A percentile compares a stretch with the other conserved stretches of the same genome.
Conservation (phyloP, 2,329 filamentous ascomycete genomes). For the Claviceps sp. region DNA sequence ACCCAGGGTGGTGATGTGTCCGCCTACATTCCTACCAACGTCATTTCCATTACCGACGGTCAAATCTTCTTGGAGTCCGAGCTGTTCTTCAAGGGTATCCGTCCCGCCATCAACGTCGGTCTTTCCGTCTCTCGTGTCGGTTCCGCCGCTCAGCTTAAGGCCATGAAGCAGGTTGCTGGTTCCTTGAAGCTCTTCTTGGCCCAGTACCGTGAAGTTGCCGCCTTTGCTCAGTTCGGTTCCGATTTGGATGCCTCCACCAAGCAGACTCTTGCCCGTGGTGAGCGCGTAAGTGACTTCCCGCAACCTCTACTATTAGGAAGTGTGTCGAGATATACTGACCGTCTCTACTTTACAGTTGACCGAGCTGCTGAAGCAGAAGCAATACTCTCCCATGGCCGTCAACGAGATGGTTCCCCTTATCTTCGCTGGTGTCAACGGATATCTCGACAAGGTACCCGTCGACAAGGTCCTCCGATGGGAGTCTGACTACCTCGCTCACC, state of each 20-base stretch:
- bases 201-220: slow-evolving; percentile 99
- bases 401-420: slow-evolving; percentile 99
- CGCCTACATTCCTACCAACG: slow-evolving; percentile 99
- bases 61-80: slow-evolving; percentile 99
- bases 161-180: slow-evolving; percentile 99
- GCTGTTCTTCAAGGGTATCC: slow-evolving; percentile 99
- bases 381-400: slow-evolving; percentile 96
- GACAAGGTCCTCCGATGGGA: slow-evolving; percentile 89
- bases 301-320: background rate
- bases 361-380: slow-evolving; percentile 99
- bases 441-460: slow-evolving; percentile 80
- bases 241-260: slow-evolving; percentile 98
- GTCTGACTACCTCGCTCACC: slow-evolving; percentile 81
- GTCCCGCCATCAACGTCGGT: slow-evolving; percentile 99
- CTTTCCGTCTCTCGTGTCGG: slow-evolving; percentile 99
- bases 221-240: slow-evolving; percentile 99
- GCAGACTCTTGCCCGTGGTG: slow-evolving; percentile 96
- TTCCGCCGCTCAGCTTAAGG: slow-evolving; percentile 98
- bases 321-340: background rate
- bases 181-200: slow-evolving; percentile 99
- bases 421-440: slow-evolving; percentile 97
- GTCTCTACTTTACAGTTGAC: slow-evolving; percentile 44
- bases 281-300: slow-evolving; percentile 58
- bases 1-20: slow-evolving; percentile 99
- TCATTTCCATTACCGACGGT: slow-evolving; percentile 99